Evolutionary conservation across 73 alveolate species (phyloP).

Genomic region (Paramecium primaurelia): DNA sequence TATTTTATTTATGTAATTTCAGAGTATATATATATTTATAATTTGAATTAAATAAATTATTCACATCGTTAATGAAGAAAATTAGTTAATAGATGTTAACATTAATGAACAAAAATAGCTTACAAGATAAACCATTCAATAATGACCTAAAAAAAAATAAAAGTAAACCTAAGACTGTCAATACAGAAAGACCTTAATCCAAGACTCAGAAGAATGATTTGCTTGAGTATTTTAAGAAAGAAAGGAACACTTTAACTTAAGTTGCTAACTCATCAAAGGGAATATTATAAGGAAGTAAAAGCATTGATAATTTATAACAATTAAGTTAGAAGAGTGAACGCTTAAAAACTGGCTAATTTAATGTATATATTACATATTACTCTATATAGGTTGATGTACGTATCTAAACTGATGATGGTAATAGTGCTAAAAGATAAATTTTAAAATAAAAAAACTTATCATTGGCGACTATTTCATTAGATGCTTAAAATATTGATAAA

Average conservation of each 20-base stretch:
- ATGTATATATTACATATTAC: neutral
- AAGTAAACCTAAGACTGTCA: neutral
- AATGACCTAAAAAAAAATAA: neutral
- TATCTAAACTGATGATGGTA: slow-evolving; percentile 12
- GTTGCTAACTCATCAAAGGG: neutral
- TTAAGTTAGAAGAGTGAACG: slow-evolving; percentile 22
- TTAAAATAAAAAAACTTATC: slow-evolving; percentile 20
- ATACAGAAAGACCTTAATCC: slow-evolving; percentile 34
- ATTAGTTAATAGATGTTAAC: neutral
- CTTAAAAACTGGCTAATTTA: neutral
- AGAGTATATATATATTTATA: neutral
- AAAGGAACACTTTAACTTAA: neutral
- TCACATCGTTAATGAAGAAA: slow-evolving; percentile 19
- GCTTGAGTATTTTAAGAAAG: slow-evolving; percentile 22
- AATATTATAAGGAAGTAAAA: neutral
- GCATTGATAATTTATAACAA: slow-evolving; percentile 12
- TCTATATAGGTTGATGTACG: neutral
- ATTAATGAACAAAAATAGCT: neutral
- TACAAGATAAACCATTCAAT: neutral
- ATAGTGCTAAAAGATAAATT: neutral
- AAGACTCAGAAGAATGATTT: neutral
- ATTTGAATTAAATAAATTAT: neutral
- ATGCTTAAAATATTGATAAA: neutral
- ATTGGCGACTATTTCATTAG: neutral
- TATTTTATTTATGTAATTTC: neutral